Base-by-base conservation (phyloP, 1,284 basidiomycete species). In the Porodaedalea pini region DNA sequence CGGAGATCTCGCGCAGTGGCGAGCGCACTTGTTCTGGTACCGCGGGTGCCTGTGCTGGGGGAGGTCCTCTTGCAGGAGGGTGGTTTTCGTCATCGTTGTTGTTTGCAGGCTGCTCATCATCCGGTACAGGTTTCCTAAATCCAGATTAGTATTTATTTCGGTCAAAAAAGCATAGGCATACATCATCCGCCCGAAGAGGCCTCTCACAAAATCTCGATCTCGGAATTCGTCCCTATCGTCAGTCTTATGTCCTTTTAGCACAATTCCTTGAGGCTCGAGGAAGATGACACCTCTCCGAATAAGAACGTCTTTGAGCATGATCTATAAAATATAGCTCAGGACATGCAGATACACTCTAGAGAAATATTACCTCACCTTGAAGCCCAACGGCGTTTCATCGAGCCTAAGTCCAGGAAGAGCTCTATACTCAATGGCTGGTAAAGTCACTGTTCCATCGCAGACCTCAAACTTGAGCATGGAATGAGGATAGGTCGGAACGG, bases 351-450 rank as follows among this genome's bases (percentile, higher is more conserved):
- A 11, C 19, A 34, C 6, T 0, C 37, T 23, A 25, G 34, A 27
- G n/a, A 21, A 45, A 2, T 19, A 36, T n/a, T 58, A 32, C 64
- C 75, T 56, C 54, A 88, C 90, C 75, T 92, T 92, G 66, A 73
- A 87, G 2, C 89, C 89, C 21, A 91, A 72, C 0, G 79, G 80
- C 0, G 88, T 90, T 10, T 76, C 77, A 8, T 83, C 86, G 1
- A 92, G 76, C 49, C 78, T 75, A 15, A 92, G 62, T 45, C 82
- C 73, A 3, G 81, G 79, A 32, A 92, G 65, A 8, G 72, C 70
- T 44, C 77, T 77, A 62, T 82, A 87, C 65, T 92, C 89, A 59
- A 90, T 82, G 1, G 86, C 89, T n/a, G 76, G 75, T 19, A 91
- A 66, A 1, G 70, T 76, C 1, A 76, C 78, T 2, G 71, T 66